Percentiles rank a stretch among this genome's conserved stretches.
These are phyloP conservation scores for Xylaria digitata DNA, from an alignment of 2,329 filamentous ascomycete species.

Conservation along the genomic window DNA sequence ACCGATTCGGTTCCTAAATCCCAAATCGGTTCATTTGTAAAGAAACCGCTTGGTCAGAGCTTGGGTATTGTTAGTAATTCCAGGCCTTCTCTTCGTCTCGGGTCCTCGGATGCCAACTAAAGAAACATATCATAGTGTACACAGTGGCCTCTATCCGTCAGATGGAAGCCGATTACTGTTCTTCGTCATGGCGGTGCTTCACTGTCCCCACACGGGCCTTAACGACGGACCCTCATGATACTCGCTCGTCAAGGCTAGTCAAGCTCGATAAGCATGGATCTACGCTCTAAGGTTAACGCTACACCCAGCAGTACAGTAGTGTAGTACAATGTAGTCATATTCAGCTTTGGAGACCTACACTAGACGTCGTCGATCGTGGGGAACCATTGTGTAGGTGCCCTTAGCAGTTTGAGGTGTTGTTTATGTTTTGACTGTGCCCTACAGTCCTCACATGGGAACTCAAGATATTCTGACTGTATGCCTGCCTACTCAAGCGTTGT, in stretches of 20 bases:
- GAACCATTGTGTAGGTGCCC: slow-evolving; percentile 16
- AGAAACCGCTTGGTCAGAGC: not conserved
- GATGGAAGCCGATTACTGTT: slow-evolving; percentile 37
- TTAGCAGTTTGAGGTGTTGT: slow-evolving; percentile 2
- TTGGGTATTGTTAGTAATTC: not conserved
- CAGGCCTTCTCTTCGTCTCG: slow-evolving; percentile 3
- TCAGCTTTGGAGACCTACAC: not conserved
- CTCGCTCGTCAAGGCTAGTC: slow-evolving; percentile 12
- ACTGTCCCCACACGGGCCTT: slow-evolving; percentile 26
- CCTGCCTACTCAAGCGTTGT: slow-evolving; percentile 31
- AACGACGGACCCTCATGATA: slow-evolving; percentile 25
- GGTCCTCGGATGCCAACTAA: slow-evolving; percentile 7
- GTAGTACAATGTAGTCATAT: not conserved
- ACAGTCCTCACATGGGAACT: not conserved
- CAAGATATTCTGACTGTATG: not conserved
- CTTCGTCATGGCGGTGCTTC: slow-evolving; percentile 32
- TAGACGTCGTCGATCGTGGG: not conserved
- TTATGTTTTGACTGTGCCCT: slow-evolving; percentile 1
- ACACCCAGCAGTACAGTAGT: slow-evolving; percentile 8
- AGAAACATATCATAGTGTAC: not conserved
- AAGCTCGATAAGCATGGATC: slow-evolving; percentile 31
- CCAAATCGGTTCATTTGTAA: not conserved
- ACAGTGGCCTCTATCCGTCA: slow-evolving; percentile 15
- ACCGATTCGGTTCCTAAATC: not conserved
- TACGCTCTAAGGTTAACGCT: slow-evolving; percentile 6